phyloP scores from a whole-genome alignment of 768 basidiomycete species.

The Dacryopinax primogenitus region DNA sequence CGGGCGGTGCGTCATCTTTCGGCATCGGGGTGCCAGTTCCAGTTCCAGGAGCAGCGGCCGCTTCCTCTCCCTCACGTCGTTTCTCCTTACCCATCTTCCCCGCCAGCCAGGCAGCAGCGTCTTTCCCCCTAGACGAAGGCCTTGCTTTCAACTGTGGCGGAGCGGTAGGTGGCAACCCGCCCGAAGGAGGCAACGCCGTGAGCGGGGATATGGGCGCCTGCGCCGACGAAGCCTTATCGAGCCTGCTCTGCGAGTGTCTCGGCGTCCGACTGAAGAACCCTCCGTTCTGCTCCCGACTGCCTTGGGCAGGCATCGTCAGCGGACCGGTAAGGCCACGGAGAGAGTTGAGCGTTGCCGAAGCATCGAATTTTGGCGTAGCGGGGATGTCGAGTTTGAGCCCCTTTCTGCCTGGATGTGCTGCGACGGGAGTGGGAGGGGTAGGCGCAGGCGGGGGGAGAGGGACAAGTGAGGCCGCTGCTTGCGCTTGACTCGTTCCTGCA shows the following conservation, averaged over 20 bases:
- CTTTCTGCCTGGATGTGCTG: neutral
- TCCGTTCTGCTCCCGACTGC: neutral
- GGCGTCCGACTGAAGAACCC: neutral
- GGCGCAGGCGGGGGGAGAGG: neutral
- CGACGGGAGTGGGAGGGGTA: neutral
- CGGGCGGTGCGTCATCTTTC: neutral
- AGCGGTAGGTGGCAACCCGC: neutral
- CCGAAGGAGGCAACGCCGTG: neutral
- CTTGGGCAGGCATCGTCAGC: neutral
- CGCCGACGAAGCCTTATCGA: neutral
- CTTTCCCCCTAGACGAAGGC: neutral
- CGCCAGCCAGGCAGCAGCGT: neutral
- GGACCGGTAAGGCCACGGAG: neutral
- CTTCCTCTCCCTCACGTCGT: neutral
- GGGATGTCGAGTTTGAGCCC: neutral
- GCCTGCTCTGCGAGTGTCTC: neutral
- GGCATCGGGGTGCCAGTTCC: neutral
- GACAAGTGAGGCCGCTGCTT: neutral
- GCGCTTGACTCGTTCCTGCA: neutral
- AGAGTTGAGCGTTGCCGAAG: neutral
- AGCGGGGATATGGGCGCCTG: neutral
- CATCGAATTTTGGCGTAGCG: neutral
- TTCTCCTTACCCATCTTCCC: slow-evolving; percentile 2
- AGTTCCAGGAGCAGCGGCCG: neutral
- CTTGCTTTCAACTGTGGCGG: neutral